Base-by-base conservation (phyloP, 208 protist genomes). In the Wallacemonas sp. region DNA sequence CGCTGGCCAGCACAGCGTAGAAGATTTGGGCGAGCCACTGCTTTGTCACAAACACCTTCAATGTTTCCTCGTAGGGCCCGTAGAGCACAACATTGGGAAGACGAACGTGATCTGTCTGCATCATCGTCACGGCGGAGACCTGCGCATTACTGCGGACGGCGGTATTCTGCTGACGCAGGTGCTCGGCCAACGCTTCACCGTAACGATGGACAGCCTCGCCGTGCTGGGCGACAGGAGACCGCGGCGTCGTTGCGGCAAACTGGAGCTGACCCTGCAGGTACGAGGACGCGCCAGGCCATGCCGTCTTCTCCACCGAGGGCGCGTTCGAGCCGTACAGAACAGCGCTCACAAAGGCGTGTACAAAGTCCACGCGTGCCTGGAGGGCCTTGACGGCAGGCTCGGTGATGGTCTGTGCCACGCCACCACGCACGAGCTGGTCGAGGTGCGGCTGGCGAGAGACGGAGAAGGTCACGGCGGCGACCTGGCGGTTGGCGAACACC, bases 381-480 rank as follows among this genome's bases (percentile, higher is more conserved):
- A 85, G 55, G 39, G 55, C 44, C 6, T 59, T 72, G 22, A 76
- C 63, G 21, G 64, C 60, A 11, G 51, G 58, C 2, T 54, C 67
- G 11, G 54, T 80, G 21, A 82, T 36, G 2, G 30, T 51, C n/a
- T 63, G 76, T 19, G 68, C 64, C 1, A 73, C 45, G 44, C 76
- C 51, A 34, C 61, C 82, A 33, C 86, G 86, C 62, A 92, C 83
- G 30, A 89, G 26, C 53, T 92, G 89, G 55, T 92, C 90, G 0
- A 68, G 39, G 12, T 73, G 68, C 58, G 85, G 80, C 19, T 63
- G 66, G 49, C 85, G 79, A 28, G 62, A 58, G 30, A 85, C 30
- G 26, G 90, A 93, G 60, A 96, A 80, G 14, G 90, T 96, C 22
- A 88, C 58, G 27, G 90, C 86, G 22, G 78, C 68, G 38, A 96